Base-by-base conservation (phyloP, 164 flowering plant species). In the Magnolia officinalis region DNA sequence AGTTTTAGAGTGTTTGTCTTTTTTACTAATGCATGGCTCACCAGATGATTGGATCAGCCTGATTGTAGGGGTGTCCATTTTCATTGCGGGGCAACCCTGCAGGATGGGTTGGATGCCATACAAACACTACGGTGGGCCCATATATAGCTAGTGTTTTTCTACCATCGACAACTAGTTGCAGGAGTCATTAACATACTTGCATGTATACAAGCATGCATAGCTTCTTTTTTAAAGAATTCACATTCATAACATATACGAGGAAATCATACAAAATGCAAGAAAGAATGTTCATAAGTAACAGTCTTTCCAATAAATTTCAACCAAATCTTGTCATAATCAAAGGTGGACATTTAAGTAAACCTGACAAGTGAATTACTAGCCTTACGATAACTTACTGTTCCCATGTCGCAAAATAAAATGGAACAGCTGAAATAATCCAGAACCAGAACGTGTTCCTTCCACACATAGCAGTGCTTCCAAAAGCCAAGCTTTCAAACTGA, bases 341-440 rank as follows among this genome's bases (percentile, higher is more conserved):
- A 55, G 61, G 16, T 11, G 61, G 13, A 55, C 13, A 11, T 55
- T 55, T 55, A 11, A 55, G 61, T 18, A 16, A 68, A 37, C 19
- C 45, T 20, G 23, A 66, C 10, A 8, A 14, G 8, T 69, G 50
- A 50, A 70, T 50, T 70, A 20, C 50, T 14, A 68, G 19, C 8
- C 26, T 23, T 45, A 52, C n/a, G 26, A 85, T 26, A 63, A 90
- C 97, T 85, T 85, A 96, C 98, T 89, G 87, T 85, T 96, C 99
- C 99, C 99, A 96, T 68, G 99, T 96, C 50, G 99, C 98, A 80
- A 84, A 79, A 85, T 90, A 92, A 82, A 96, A 96, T 65, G 99
- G 90, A 78, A 96, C 80, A 31, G 97, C 97, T 74, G 98, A 83
- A 79, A 96, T 83, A 31, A 91, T 89, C 95, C 96, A 96, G 81